Conservation (phyloP, 2,329 filamentous ascomycete species). For the Phoma sp. region DNA sequence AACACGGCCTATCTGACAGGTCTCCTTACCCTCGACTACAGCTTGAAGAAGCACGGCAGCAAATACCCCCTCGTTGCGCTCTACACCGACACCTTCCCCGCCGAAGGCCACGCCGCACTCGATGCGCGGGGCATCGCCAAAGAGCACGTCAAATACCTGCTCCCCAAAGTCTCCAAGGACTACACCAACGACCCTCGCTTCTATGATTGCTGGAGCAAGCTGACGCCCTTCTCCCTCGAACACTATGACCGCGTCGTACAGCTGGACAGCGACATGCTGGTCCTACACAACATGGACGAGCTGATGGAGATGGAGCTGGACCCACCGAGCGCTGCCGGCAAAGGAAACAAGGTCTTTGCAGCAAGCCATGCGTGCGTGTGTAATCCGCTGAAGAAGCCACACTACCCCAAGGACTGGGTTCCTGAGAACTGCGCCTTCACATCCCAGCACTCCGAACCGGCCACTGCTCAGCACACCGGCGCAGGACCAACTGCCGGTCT, state of each 20-base stretch:
- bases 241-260: conserved; percentile 83
- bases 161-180: conserved; percentile 70
- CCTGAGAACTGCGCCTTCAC: conserved; percentile 69
- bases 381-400: conserved; percentile 78
- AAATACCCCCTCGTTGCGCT: conserved; percentile 82
- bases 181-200: conserved; percentile 83
- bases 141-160: conserved; percentile 75
- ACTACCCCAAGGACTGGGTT: conserved; percentile 79
- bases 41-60: conserved; percentile 69
- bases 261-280: conserved; percentile 88
- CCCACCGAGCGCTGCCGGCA: conserved; percentile 58
- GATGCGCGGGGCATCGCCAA: conserved; percentile 72
- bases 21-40: conserved; percentile 81
- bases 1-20: conserved; percentile 83
- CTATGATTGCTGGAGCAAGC: conserved; percentile 90
- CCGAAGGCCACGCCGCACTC: conserved; percentile 72
- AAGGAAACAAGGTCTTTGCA: conserved; percentile 75
- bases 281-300: conserved; percentile 87
- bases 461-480: conserved; percentile 61
- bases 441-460: conserved; percentile 60
- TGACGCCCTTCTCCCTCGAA: conserved; percentile 76
- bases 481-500: conserved; percentile 60
- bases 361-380: conserved; percentile 86
- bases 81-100: conserved; percentile 79
- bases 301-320: conserved; percentile 84